These are phyloP conservation scores for Hymenoscyphus fraxineus DNA, from an alignment of 2,329 filamentous ascomycete species.

Conservation along the genomic window DNA sequence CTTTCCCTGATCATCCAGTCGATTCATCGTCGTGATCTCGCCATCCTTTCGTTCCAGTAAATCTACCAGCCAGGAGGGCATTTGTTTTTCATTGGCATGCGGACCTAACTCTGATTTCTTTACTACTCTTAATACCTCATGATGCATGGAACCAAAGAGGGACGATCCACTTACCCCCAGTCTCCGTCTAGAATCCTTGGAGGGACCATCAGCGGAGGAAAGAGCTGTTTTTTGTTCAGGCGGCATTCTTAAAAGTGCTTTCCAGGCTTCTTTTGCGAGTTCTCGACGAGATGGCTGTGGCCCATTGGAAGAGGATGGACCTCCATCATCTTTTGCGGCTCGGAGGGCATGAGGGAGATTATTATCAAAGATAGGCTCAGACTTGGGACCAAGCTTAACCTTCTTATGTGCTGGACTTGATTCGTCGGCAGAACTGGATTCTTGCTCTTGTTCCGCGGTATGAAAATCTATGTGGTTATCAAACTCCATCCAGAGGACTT, in stretches of 20 bases:
- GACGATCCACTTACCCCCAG: slow-evolving; percentile 34
- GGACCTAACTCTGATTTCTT: slow-evolving; percentile 62
- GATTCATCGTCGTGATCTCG: slow-evolving; percentile 52
- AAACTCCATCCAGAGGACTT: slow-evolving; percentile 49
- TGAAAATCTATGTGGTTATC: slow-evolving; percentile 59
- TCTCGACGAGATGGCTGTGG: slow-evolving; percentile 21
- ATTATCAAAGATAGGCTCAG: slow-evolving; percentile 23
- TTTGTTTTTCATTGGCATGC: slow-evolving; percentile 68
- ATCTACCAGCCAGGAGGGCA: slow-evolving; percentile 65
- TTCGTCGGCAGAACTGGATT: slow-evolving; percentile 14
- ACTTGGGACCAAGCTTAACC: slow-evolving; percentile 17
- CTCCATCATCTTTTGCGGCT: slow-evolving; percentile 22
- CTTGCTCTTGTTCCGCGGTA: slow-evolving; percentile 25
- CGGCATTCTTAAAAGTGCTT: slow-evolving; percentile 34
- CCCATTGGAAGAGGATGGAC: slow-evolving; percentile 6
- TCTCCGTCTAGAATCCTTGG: slow-evolving; percentile 21
- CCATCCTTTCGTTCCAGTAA: slow-evolving; percentile 55
- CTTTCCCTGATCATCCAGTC: slow-evolving; percentile 42
- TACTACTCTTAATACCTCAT: slow-evolving; percentile 20
- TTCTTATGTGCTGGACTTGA: slow-evolving; percentile 15
- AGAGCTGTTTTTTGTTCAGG: slow-evolving; percentile 10
- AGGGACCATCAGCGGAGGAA: slow-evolving; percentile 2
- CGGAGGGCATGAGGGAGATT: slow-evolving; percentile 27
- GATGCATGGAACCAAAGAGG: slow-evolving; percentile 9
- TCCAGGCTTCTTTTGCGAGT: slow-evolving; percentile 31